Base-by-base conservation (phyloP, 2,329 filamentous ascomycete species). In the Talaromyces sp. region DNA sequence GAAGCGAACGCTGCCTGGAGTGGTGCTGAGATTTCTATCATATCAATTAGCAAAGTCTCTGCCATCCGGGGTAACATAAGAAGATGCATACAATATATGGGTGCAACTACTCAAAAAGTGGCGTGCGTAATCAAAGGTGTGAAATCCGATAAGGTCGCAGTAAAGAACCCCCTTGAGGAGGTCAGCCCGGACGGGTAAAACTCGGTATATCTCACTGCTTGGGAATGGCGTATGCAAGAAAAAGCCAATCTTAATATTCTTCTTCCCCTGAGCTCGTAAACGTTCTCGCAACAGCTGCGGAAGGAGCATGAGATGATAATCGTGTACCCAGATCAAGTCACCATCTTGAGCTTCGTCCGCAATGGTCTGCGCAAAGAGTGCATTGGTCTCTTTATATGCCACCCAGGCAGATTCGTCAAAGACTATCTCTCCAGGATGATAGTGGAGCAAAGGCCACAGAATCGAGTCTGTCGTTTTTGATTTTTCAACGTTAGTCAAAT, bases 151-250 rank as follows among this genome's bases (percentile, higher is more conserved):
- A 60, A 99, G 79, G 71, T 97, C 94, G 78, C 93, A 96, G 71
- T 96, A 89, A 35, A 99, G 81, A 39, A 97, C 85, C 57, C 94
- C 92, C 51, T 88, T 82, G 45, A 99, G 82, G 53, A 97, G 86
- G 67, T 91, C 87, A 71, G 96, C 91, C 62, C 94, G 85, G 31
- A 97, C 93, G 0, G 94, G 94, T 8, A 97, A 80, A 64, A 97
- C 97, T 63, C 94, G 86, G 77, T 97, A 97, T 69, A 97, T 96
- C 75, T 97, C 93, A 66, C 89, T 95, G 72, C 90, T 96, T 11
- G 94, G 94, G 76, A 97, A 99, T 0, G 94, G 93, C 0, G 94
- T 97, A 74, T 99, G 94, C 36, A 97, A 79, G 81, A 97, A 99
- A 82, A 97, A 97, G 64, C 93, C 94, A 67, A 99, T 94, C 80